Evolutionary conservation across 371 early-diverging fungal species (phyloP).

Genomic region (Syncephalastrum monosporum): DNA sequence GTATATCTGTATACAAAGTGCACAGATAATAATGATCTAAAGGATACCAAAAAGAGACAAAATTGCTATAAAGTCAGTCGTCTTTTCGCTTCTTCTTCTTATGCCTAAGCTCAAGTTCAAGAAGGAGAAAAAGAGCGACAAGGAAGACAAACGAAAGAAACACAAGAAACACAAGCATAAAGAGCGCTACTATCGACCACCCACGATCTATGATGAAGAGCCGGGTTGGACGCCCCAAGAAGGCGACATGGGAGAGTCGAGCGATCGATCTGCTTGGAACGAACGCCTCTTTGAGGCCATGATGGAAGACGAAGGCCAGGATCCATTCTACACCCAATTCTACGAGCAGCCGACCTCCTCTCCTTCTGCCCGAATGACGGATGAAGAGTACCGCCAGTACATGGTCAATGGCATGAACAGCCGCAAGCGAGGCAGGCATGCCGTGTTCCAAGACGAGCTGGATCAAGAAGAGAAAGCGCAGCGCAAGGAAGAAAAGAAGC

Average conservation of each 20-base stretch:
- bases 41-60: not conserved
- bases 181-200: constrained; percentile 11
- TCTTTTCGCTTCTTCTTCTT: constrained; percentile 1
- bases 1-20: not conserved
- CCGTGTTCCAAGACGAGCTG: constrained; percentile 10
- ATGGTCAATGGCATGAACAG: constrained; percentile 39
- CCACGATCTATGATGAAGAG: constrained; percentile 31
- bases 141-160: constrained; percentile 7
- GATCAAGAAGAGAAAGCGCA: constrained; percentile 23
- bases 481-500: constrained; percentile 13
- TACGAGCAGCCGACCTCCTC: constrained; percentile 12
- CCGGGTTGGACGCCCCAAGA: constrained; percentile 33
- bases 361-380: constrained; percentile 23
- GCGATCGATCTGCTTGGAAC: constrained; percentile 24
- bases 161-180: not conserved
- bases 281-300: constrained; percentile 45
- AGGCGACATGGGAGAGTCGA: constrained; percentile 17
- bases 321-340: constrained; percentile 32
- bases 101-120: constrained; percentile 19
- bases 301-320: constrained; percentile 46
- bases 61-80: not conserved
- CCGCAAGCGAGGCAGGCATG: constrained; percentile 16
- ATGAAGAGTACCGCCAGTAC: constrained; percentile 45
- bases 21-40: not conserved
- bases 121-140: constrained; percentile 3